Base-by-base conservation (phyloP, 306 rosid species). In the Acmispon strigosus region DNA sequence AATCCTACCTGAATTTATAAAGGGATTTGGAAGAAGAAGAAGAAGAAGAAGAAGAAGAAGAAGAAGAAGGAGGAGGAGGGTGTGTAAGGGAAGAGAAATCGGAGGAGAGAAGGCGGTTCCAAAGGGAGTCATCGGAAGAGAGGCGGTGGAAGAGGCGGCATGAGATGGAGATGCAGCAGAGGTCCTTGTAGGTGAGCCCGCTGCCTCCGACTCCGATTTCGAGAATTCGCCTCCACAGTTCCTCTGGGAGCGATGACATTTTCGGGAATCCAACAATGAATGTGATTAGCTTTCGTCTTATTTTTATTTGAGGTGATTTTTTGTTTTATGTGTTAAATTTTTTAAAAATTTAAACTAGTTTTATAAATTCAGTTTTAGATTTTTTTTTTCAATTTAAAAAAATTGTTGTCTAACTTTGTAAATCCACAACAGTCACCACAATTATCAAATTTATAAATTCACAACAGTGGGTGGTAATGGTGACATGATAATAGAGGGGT, bases 151-250 rank as follows among this genome's bases (percentile, higher is more conserved):
- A 77, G 74, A 84, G 89, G 18, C 84, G 78, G 80, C 80, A 90
- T 20, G 89, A 62, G 79, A 94, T 90, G 57, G 96, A 86, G 69
- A 87, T 7, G 73, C 78, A 75, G 78, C 96, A 92, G 57, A 90
- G 92, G 39, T 90, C 96, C 48, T 84, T 88, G 78, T 69, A 85
- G 65, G 62, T 77, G 1, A 86, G 71, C 17, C 54, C 78, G 27
- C 70, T 0, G 13, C 4, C 72, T 60, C 14, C 66, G 14, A 86
- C 63, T 16, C 97, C 98, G 42, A 86, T 64, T 78, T 89, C 88
- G 1, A 92, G 68, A 49, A 92, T 74, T 76, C 78, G 82, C 47
- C 84, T 69, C 94, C 98, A 89, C 0, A 92, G 84, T 79, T 92
- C 96, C 19, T 83, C 86, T 0, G 96, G 98, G 13, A 92, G 78